phyloP scores from a whole-genome alignment of 495 filamentous ascomycete species.

The Friedmanniomyces simplex region DNA sequence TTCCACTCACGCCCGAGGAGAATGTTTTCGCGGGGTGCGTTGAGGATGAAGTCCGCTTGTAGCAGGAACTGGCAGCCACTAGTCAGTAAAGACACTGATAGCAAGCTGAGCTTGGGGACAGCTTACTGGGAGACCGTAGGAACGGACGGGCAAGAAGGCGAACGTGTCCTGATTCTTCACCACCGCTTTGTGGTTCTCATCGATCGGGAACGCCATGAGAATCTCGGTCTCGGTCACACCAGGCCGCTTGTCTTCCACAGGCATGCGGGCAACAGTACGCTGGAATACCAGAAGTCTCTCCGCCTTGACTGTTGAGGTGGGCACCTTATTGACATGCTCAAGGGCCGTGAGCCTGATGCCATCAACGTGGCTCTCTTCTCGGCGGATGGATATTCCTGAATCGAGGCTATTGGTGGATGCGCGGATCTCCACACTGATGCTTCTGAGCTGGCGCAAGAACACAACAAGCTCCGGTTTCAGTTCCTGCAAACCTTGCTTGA shows the following conservation, averaged over 20 bases:
- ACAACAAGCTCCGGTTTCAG: conserved; percentile 7
- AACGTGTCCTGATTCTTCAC: not conserved
- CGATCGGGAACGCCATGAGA: conserved; percentile 10
- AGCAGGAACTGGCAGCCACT: conserved; percentile 12
- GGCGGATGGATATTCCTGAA: not conserved
- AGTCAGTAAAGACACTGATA: not conserved
- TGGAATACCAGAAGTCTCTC: not conserved
- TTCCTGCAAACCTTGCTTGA: not conserved
- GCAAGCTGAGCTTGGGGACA: not conserved
- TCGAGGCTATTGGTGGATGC: not conserved
- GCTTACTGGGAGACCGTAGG: conserved; percentile 15
- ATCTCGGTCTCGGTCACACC: not conserved
- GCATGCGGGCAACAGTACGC: not conserved
- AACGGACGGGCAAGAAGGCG: conserved; percentile 14
- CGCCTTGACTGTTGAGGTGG: not conserved
- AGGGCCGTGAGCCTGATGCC: not conserved
- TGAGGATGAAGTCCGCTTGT: conserved; percentile 13
- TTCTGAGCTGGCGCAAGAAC: conserved; percentile 11
- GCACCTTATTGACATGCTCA: not conserved
- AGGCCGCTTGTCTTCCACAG: not conserved
- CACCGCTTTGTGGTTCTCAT: not conserved
- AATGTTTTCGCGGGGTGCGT: conserved; percentile 8
- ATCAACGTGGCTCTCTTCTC: not conserved
- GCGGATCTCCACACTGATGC: conserved; percentile 5
- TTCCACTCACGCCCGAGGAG: conserved; percentile 4